Percentiles rank a stretch among this genome's conserved stretches.
phyloP scores from a whole-genome alignment of 139 green algal species.

The Nannochloris sp. region DNA sequence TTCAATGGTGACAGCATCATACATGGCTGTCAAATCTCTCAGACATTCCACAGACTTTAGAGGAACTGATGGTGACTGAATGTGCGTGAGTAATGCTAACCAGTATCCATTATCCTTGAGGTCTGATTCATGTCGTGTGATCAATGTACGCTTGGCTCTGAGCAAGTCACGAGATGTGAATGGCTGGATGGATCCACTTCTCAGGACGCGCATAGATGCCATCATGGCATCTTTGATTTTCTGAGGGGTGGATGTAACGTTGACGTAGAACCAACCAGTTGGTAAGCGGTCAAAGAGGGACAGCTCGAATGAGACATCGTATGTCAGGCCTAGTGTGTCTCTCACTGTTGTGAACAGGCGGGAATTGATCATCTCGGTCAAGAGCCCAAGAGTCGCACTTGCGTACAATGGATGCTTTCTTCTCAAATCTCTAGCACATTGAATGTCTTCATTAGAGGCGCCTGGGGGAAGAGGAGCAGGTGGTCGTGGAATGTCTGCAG shows the following conservation, averaged over 20 bases:
- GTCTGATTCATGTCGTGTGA: conserved; percentile 92
- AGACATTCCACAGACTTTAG: conserved; percentile 78
- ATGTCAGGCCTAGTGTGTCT: conserved; percentile 93
- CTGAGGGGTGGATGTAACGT: conserved; percentile 84
- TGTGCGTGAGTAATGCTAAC: conserved; percentile 87
- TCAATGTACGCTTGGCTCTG: conserved; percentile 69
- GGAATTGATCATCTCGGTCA: conserved; percentile 91
- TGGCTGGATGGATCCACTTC: conserved; percentile 44
- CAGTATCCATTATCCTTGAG: conserved; percentile 91
- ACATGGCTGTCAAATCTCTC: conserved; percentile 76
- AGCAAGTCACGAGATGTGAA: conserved; percentile 68
- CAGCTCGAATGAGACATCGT: conserved; percentile 96
- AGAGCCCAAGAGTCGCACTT: conserved; percentile 55
- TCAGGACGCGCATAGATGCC: conserved; percentile 70
- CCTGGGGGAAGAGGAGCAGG: conserved; percentile 12
- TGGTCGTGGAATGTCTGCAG: conserved; percentile 3
- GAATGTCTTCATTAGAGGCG: conserved; percentile 12
- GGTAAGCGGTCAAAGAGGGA: conserved; percentile 59
- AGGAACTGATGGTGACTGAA: conserved; percentile 72
- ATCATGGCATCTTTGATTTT: conserved; percentile 91
- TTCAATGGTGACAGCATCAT: conserved; percentile 69
- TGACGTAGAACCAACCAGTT: conserved; percentile 75
- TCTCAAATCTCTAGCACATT: conserved; percentile 32
- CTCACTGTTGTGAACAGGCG: conserved; percentile 93
- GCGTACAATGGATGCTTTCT: conserved; percentile 81